These are phyloP conservation scores for Hemerocallis citrina DNA, from an alignment of 106 monocot genomes.

Conservation along the genomic window DNA sequence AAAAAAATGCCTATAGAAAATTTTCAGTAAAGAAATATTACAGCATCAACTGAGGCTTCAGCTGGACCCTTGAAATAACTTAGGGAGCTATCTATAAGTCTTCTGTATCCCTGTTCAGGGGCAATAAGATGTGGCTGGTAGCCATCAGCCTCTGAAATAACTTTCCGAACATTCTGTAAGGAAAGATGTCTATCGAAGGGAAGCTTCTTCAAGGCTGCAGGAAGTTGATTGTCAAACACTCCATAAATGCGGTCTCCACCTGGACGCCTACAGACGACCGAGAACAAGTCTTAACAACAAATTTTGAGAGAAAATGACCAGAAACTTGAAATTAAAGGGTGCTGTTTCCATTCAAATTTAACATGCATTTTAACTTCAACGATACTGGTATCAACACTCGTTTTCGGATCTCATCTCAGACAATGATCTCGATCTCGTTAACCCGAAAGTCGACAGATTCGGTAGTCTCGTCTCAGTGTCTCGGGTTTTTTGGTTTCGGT, in stretches of 20 bases:
- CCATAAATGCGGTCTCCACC: slow-evolving; percentile 95
- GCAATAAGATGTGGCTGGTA: slow-evolving; percentile 92
- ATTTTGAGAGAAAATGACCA: background rate
- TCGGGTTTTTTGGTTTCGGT: too few species aligned
- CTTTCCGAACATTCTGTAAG: slow-evolving; percentile 71
- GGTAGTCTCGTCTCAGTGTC: too few species aligned
- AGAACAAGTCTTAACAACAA: too few species aligned
- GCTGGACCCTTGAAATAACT: slow-evolving; percentile 88
- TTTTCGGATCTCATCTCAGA: too few species aligned
- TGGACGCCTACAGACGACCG: slow-evolving; percentile 50
- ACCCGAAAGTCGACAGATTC: too few species aligned
- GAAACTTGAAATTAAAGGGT: background rate
- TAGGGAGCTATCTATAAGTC: slow-evolving; percentile 87
- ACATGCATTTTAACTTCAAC: too few species aligned
- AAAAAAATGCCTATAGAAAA: slow-evolving; percentile 1
- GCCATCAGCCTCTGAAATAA: slow-evolving; percentile 92
- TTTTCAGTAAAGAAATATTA: slow-evolving; percentile 12
- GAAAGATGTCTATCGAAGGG: slow-evolving; percentile 96
- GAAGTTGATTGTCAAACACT: slow-evolving; percentile 86
- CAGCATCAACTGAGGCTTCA: slow-evolving; percentile 94
- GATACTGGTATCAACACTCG: too few species aligned
- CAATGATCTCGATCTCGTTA: too few species aligned
- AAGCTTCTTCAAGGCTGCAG: slow-evolving; percentile 82
- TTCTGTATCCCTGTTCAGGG: slow-evolving; percentile 90
- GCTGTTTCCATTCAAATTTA: too few species aligned